Conservation (phyloP, 23 red algal species). For the Pyropia yezoensis region DNA sequence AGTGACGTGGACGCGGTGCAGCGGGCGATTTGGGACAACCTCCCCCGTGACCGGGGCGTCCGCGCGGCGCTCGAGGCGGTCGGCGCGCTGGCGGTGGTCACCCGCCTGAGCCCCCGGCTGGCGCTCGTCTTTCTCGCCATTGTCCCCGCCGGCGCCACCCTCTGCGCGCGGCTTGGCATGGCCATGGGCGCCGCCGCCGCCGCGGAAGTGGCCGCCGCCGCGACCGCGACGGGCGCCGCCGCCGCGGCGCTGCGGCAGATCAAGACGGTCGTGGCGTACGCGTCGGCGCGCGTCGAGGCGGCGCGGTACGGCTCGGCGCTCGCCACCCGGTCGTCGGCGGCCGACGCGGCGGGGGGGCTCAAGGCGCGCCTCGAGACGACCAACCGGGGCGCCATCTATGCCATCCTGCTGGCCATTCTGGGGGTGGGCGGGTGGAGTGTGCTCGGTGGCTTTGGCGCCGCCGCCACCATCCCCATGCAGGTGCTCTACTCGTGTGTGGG, state of each 20-base stretch:
- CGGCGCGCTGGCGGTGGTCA: slow-evolving; percentile 38
- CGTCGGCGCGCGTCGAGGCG: slow-evolving; percentile 64
- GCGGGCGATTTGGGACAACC: slow-evolving; percentile 56
- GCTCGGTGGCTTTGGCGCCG: slow-evolving; percentile 36
- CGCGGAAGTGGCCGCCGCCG: slow-evolving; percentile 58
- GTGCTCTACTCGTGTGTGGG: slow-evolving; percentile 18
- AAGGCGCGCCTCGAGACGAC: slow-evolving; percentile 40
- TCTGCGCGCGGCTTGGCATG: slow-evolving; percentile 67
- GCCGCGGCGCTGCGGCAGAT: slow-evolving; percentile 74
- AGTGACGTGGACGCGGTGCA: slow-evolving; percentile 54
- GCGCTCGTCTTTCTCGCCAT: slow-evolving; percentile 69
- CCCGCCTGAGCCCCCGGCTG: slow-evolving; percentile 20
- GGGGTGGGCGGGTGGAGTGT: slow-evolving; percentile 74
- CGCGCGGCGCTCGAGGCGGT: slow-evolving; percentile 36
- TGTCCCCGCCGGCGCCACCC: slow-evolving; percentile 54
- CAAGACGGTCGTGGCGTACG: slow-evolving; percentile 76
- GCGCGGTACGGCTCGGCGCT: slow-evolving; percentile 47
- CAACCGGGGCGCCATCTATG: slow-evolving; percentile 66
- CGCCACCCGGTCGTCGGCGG: slow-evolving; percentile 1
- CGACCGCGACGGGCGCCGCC: slow-evolving; percentile 55
- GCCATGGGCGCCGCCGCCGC: slow-evolving; percentile 51
- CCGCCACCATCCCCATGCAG: slow-evolving; percentile 30
- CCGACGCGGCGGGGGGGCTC: slow-evolving; percentile 34
- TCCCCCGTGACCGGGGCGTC: slow-evolving; percentile 58
- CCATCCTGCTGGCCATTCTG: slow-evolving; percentile 63